Conservation (phyloP, 2,329 filamentous ascomycete species). For the Tolypocladium nubicola region DNA sequence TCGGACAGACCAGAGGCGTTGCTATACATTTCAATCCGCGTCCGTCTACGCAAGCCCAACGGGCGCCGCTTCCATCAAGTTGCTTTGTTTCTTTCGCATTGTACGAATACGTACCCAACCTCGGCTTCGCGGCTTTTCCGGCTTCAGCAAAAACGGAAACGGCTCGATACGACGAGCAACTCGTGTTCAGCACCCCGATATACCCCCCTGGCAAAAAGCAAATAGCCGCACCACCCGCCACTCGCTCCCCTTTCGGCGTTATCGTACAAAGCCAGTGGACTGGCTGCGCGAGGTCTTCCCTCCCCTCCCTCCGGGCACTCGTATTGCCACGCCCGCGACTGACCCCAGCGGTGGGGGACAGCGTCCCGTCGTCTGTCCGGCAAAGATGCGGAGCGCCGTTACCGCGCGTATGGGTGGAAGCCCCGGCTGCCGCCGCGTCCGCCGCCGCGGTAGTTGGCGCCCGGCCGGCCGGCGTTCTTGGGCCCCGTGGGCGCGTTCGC, state of each 20-base stretch:
- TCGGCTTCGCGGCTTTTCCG: neutral
- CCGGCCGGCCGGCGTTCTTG: constrained; percentile 86
- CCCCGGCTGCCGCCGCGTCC: constrained; percentile 65
- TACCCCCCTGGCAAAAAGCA: neutral
- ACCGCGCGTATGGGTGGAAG: constrained; percentile 63
- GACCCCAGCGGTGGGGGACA: neutral
- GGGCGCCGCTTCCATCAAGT: neutral
- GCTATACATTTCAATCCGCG: neutral
- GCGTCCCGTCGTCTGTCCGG: neutral
- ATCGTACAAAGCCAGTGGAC: neutral
- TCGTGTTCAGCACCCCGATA: neutral
- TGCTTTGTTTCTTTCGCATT: neutral
- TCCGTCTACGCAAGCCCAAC: neutral
- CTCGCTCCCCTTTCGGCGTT: neutral
- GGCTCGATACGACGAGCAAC: neutral
- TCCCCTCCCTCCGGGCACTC: neutral
- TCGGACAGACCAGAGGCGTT: neutral
- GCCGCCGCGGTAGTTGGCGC: constrained; percentile 87
- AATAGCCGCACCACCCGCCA: neutral
- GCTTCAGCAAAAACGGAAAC: neutral
- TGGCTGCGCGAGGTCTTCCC: neutral
- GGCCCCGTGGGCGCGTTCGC: constrained; percentile 76
- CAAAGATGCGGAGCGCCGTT: neutral
- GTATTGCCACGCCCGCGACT: neutral
- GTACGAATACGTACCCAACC: neutral